Conservation (phyloP, 1,284 basidiomycete species). For the Nidula niveotomentosa region DNA sequence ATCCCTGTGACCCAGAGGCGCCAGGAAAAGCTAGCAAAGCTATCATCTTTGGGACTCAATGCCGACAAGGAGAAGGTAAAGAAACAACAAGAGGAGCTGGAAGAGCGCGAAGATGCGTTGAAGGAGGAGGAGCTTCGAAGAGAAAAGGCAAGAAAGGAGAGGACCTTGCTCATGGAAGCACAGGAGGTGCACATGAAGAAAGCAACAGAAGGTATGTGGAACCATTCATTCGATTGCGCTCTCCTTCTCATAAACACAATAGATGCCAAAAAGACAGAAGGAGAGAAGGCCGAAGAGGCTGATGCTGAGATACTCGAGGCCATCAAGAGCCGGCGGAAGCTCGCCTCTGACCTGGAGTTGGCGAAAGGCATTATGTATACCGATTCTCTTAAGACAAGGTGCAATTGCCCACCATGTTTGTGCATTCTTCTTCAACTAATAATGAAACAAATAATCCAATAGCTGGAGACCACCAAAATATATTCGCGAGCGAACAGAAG, state of each 20-base stretch:
- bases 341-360: conserved; percentile 90
- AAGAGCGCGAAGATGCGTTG: conserved; percentile 73
- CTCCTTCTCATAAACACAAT: conserved; percentile 2
- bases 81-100: conserved; percentile 56
- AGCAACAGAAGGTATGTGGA: conserved; percentile 72
- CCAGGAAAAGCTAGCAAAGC: conserved; percentile 76
- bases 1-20: conserved; percentile 87
- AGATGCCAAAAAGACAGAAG: conserved; percentile 87
- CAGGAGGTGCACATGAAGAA: conserved; percentile 88
- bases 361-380: conserved; percentile 93
- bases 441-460: background rate
- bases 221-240: background rate
- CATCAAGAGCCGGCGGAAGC: conserved; percentile 87
- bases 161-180: conserved; percentile 86
- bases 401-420: conserved; percentile 19
- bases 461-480: conserved; percentile 91
- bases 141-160: conserved; percentile 77
- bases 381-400: conserved; percentile 85
- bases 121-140: conserved; percentile 72
- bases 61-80: conserved; percentile 54
- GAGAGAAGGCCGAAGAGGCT: conserved; percentile 83
- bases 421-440: conserved; percentile 1
- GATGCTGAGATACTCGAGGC: conserved; percentile 92
- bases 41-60: conserved; percentile 60
- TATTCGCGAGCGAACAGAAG: conserved; percentile 70